Evolutionary conservation across 2,329 filamentous ascomycete genomes (phyloP).

Genomic region (Emergomyces africanus): DNA sequence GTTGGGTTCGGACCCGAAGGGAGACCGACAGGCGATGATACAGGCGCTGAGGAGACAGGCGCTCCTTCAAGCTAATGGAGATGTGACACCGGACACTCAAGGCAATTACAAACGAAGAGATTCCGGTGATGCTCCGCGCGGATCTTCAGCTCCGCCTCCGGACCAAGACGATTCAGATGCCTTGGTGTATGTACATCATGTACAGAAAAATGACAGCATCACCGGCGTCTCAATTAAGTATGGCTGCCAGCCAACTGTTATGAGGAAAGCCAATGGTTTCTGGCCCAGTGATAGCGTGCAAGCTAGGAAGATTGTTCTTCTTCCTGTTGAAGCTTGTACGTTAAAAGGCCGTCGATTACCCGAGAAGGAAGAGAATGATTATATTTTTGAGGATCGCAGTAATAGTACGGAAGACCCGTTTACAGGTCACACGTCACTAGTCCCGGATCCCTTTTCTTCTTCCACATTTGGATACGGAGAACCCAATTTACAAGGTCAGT

Average conservation of each 20-base stretch:
- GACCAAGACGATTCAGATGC: constrained; percentile 58
- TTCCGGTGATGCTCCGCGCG: constrained; percentile 26
- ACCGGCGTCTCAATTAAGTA: constrained; percentile 85
- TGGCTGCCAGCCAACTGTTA: constrained; percentile 67
- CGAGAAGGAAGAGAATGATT: constrained; percentile 17
- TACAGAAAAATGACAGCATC: constrained; percentile 71
- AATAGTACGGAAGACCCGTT: not conserved
- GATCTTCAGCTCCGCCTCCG: constrained; percentile 18
- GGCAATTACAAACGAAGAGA: constrained; percentile 34
- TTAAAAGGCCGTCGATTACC: constrained; percentile 55
- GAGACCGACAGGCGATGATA: constrained; percentile 33
- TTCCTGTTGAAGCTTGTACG: constrained; percentile 83
- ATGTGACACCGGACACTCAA: constrained; percentile 22
- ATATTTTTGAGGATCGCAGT: constrained; percentile 1
- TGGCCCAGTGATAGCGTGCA: constrained; percentile 93
- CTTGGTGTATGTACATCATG: constrained; percentile 80
- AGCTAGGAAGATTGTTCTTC: constrained; percentile 61
- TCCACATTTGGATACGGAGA: not conserved
- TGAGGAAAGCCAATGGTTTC: constrained; percentile 80
- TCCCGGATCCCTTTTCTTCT: not conserved
- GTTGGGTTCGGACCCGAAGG: constrained; percentile 25
- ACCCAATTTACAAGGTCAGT: not conserved
- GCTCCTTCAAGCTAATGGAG: constrained; percentile 31
- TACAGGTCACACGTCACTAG: not conserved
- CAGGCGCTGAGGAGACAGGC: constrained; percentile 37